Conservation (phyloP, 2,329 filamentous ascomycete genomes). For the Fusarium denticulatum region DNA sequence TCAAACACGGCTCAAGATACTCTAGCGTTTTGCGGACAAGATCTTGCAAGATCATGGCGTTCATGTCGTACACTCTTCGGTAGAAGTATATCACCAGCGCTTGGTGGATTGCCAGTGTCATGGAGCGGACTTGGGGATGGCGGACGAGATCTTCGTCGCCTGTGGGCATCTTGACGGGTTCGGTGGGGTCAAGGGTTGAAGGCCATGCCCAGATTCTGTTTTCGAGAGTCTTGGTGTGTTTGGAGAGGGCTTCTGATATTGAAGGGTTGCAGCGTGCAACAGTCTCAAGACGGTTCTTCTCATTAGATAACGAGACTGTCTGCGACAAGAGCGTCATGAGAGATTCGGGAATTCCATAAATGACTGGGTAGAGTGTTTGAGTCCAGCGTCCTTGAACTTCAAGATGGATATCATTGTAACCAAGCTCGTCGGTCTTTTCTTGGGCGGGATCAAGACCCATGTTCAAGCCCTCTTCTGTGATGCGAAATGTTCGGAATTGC, state of each 20-base stretch:
- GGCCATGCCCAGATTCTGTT: conserved; percentile 48
- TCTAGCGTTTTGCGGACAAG: conserved; percentile 50
- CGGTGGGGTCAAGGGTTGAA: conserved; percentile 3
- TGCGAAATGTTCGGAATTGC: conserved; percentile 42
- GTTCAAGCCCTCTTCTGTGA: conserved; percentile 43
- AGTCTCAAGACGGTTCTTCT: conserved; percentile 48
- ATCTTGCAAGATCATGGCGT: conserved; percentile 53
- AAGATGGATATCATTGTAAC: conserved; percentile 57
- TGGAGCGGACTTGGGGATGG: conserved; percentile 34
- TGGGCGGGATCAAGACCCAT: conserved; percentile 43
- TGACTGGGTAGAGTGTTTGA: conserved; percentile 55
- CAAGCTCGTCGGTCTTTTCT: conserved; percentile 48
- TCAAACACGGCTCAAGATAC: conserved; percentile 48
- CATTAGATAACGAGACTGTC: conserved; percentile 54
- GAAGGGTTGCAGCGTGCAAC: conserved; percentile 33
- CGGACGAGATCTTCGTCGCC: conserved; percentile 30
- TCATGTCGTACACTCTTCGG: conserved; percentile 50
- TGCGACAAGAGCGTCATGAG: conserved; percentile 54
- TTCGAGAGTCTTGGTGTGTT: conserved; percentile 47
- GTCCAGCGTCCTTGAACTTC: conserved; percentile 52
- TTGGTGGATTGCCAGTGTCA: conserved; percentile 51
- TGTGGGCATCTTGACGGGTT: background rate
- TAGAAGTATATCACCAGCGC: conserved; percentile 59
- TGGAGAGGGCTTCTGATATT: conserved; percentile 40
- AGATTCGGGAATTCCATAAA: conserved; percentile 56